These are phyloP conservation scores for Aureobasidium vineae DNA, from an alignment of 2,329 filamentous ascomycete genomes.

Conservation along the genomic window DNA sequence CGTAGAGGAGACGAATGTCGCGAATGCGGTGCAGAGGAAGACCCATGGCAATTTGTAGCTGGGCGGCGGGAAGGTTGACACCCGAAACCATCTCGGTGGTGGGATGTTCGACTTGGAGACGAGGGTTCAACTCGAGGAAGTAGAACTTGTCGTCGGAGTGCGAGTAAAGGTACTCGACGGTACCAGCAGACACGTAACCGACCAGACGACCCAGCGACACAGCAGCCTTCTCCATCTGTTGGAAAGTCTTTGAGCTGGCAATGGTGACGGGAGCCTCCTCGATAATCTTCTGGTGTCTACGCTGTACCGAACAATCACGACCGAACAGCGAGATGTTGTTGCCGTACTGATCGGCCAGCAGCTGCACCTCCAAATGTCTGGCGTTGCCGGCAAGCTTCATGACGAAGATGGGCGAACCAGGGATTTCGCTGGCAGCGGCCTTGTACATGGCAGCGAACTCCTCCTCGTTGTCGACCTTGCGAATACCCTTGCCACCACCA, in stretches of 20 bases:
- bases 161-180: slow-evolving; percentile 98
- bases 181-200: slow-evolving; percentile 97
- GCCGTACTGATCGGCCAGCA: slow-evolving; percentile 97
- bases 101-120: slow-evolving; percentile 98
- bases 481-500: slow-evolving; percentile 98
- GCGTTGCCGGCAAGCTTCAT: slow-evolving; percentile 99
- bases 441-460: slow-evolving; percentile 87
- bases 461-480: slow-evolving; percentile 84
- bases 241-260: slow-evolving; percentile 84
- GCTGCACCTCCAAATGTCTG: slow-evolving; percentile 93
- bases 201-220: slow-evolving; percentile 91
- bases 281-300: slow-evolving; percentile 99
- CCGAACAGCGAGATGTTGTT: slow-evolving; percentile 99
- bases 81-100: slow-evolving; percentile 99
- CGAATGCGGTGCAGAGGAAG: slow-evolving; percentile 91
- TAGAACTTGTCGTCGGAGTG: slow-evolving; percentile 98
- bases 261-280: slow-evolving; percentile 98
- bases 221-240: slow-evolving; percentile 93
- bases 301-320: slow-evolving; percentile 97
- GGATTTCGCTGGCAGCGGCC: slow-evolving; percentile 94
- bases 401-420: slow-evolving; percentile 98
- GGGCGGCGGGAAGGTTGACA: slow-evolving; percentile 93
- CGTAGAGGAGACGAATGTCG: slow-evolving; percentile 94
- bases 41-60: slow-evolving; percentile 99
- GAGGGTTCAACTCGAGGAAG: slow-evolving; percentile 97